Conservation (phyloP, 2,329 filamentous ascomycete genomes). For the Geoglossum cookeanum region DNA sequence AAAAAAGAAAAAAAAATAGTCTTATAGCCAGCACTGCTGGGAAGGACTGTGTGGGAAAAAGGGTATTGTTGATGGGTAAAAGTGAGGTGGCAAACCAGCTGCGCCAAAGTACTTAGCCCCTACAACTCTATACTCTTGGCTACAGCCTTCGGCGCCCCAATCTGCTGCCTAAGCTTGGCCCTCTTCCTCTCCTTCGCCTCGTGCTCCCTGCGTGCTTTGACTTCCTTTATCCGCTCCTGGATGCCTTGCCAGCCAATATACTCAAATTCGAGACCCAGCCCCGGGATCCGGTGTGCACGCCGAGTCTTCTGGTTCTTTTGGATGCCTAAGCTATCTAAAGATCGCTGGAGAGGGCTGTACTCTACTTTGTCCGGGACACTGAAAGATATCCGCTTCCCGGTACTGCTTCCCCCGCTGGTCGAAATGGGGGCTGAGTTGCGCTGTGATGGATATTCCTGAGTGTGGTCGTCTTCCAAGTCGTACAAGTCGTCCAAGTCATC, state of each 20-base stretch:
- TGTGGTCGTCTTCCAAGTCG: background rate
- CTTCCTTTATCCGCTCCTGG: constrained; percentile 26
- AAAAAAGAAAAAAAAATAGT: too few species aligned
- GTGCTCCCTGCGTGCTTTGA: constrained; percentile 24
- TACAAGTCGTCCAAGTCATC: constrained; percentile 30
- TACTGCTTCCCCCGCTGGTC: background rate
- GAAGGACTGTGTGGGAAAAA: too few species aligned
- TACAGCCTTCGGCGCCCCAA: constrained; percentile 19
- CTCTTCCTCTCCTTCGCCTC: constrained; percentile 31
- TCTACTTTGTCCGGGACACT: background rate
- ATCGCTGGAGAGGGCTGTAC: constrained; percentile 14
- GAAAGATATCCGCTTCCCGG: background rate
- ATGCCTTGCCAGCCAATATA: constrained; percentile 31
- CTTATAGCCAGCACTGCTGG: too few species aligned
- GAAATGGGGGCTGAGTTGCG: background rate
- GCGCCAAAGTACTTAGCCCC: too few species aligned
- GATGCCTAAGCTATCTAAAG: background rate
- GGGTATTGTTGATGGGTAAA: constrained; percentile 5
- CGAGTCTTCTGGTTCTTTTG: constrained; percentile 8
- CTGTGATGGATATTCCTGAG: background rate
- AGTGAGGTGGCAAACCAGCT: background rate
- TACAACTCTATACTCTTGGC: background rate
- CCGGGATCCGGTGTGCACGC: constrained; percentile 19
- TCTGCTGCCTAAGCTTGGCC: constrained; percentile 33
- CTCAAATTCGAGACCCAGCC: constrained; percentile 28